phyloP scores from a whole-genome alignment of 2,329 filamentous ascomycete genomes.

The Sclerotinia subarctica region DNA sequence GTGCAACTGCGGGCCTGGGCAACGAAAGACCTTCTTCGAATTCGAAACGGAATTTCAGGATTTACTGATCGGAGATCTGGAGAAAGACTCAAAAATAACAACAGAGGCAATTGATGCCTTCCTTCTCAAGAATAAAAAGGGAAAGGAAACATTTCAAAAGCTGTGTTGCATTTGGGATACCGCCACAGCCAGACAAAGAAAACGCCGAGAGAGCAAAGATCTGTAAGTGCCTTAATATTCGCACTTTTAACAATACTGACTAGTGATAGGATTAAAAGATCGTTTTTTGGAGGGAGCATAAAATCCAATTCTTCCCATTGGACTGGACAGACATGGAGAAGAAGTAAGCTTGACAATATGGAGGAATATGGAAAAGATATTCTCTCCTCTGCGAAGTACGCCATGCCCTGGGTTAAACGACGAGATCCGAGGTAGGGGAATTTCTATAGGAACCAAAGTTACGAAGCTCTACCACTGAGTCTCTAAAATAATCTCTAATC shows the following conservation, averaged over 20 bases:
- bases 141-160: neutral
- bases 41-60: neutral
- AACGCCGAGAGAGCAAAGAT: neutral
- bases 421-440: neutral
- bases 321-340: neutral
- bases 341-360: neutral
- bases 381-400: neutral
- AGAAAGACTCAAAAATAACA: neutral
- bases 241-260: neutral
- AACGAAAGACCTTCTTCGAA: neutral
- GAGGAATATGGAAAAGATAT: slow-evolving; percentile 15
- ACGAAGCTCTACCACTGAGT: neutral
- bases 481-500: too few species aligned
- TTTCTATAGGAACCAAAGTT: neutral
- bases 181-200: neutral
- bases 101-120: neutral
- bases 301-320: neutral
- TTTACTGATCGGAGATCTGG: neutral
- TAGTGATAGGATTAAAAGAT: neutral
- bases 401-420: neutral
- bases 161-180: neutral
- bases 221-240: neutral
- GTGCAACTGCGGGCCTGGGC: neutral
- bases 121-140: neutral
- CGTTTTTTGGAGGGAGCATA: neutral